Evolutionary conservation across 2,329 filamentous ascomycete genomes (phyloP).

Genomic region (Ophiostoma populinum): DNA sequence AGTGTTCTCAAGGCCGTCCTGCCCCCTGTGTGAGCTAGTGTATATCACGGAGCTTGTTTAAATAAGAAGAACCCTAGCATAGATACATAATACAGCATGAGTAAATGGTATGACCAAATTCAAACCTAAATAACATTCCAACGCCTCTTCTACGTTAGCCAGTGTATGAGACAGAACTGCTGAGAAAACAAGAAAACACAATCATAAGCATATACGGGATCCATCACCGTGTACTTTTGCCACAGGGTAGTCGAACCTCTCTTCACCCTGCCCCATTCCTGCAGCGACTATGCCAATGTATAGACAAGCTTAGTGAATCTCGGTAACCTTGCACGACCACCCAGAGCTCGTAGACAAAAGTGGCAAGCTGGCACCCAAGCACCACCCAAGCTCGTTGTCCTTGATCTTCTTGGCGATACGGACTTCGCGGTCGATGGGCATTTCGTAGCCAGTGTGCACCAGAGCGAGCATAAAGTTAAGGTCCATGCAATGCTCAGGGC

Average conservation of each 20-base stretch:
- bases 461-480: slow-evolving; percentile 92
- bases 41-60: not conserved
- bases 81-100: too few relatives aligned
- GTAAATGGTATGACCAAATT: too few relatives aligned
- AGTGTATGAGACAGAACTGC: too few relatives aligned
- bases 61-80: not conserved
- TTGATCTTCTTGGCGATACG: slow-evolving; percentile 99
- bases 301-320: slow-evolving; percentile 42
- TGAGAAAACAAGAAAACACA: too few relatives aligned
- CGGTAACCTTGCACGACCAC: slow-evolving; percentile 74
- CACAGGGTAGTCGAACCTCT: too few relatives aligned
- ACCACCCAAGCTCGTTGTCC: slow-evolving; percentile 93
- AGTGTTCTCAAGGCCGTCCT: slow-evolving; percentile 42
- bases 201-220: too few relatives aligned
- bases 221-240: too few relatives aligned
- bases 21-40: slow-evolving; percentile 27
- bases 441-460: slow-evolving; percentile 90
- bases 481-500: slow-evolving; percentile 86
- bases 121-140: too few relatives aligned
- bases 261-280: too few relatives aligned
- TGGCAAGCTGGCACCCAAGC: slow-evolving; percentile 90
- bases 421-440: slow-evolving; percentile 91
- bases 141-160: too few relatives aligned
- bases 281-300: too few relatives aligned
- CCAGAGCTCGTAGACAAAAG: slow-evolving; percentile 66